A percentile compares a stretch with the other conserved stretches of the same genome.
Evolutionary conservation across 2,329 filamentous ascomycete genomes (phyloP).

Genomic region (Metarhizium sp.): DNA sequence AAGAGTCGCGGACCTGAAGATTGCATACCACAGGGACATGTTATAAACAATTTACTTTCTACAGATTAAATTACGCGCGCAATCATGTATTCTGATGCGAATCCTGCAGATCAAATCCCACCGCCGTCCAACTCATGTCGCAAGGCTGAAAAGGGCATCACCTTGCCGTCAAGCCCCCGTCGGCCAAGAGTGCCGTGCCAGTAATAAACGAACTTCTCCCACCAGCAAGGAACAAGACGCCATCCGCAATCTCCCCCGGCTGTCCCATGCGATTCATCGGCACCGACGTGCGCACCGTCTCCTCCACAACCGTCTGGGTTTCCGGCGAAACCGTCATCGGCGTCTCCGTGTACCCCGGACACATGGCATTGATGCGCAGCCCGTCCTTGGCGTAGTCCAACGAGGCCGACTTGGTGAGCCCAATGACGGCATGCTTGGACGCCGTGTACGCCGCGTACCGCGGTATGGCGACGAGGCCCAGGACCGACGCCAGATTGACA

Average conservation of each 20-base stretch:
- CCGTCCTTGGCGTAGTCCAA: conserved; percentile 38
- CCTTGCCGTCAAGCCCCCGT: conserved; percentile 30
- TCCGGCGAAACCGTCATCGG: conserved; percentile 22
- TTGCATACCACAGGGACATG: too few species aligned
- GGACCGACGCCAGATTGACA: conserved; percentile 45
- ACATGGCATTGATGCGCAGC: conserved; percentile 53
- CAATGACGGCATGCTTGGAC: conserved; percentile 44
- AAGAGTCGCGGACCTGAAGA: too few species aligned
- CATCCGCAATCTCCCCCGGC: conserved; percentile 44
- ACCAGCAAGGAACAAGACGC: conserved; percentile 40
- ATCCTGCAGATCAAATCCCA: too few species aligned
- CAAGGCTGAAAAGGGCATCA: neutral
- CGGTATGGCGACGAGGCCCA: conserved; percentile 34
- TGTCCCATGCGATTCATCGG: conserved; percentile 36
- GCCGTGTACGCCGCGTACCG: conserved; percentile 35
- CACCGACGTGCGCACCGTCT: conserved; percentile 19
- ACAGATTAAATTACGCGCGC: too few species aligned
- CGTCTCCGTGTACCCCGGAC: conserved; percentile 40
- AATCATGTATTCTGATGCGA: too few species aligned
- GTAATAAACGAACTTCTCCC: conserved; percentile 44
- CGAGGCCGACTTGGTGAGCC: conserved; percentile 44
- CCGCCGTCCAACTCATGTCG: too few species aligned
- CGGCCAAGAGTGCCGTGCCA: conserved; percentile 35
- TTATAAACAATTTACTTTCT: too few species aligned
- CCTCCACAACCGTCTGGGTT: neutral